Evolutionary conservation across 768 basidiomycete genomes (phyloP), one percentile per base, ranked within the genome.

Genomic region (Phylloporus sp.): DNA sequence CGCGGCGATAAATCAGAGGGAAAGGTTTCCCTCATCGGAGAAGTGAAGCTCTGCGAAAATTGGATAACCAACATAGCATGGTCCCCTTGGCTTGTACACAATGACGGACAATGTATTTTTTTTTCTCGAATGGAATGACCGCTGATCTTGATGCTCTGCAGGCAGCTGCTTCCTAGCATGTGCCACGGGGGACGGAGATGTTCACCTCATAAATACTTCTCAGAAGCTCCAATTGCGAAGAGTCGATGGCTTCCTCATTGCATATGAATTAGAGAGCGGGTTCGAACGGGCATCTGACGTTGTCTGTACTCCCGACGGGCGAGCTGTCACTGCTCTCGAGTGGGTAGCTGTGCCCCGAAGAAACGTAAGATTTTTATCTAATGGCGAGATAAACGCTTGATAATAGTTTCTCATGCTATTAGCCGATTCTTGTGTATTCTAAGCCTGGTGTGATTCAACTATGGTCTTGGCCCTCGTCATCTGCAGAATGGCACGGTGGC

Each of bases 1-100:
- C 49, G 50, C 37, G 47, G 9, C 20, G 41, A 42, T 15, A 35
- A 35, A 38, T 42, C 51, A 28, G 60, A 56, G 39, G 61, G 61
- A 20, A 51, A 38, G 20, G 55, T 68, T 37, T 62, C 69, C 32
- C 61, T 68, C 51, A 59, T 78, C 5, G 59, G 66, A 24, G 70
- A 71, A 8, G 47, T 79, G 15, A 50, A 63, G 5, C 68, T 86
- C 11, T 59, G 74, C 26, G 71, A 83, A 21, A 70, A 71, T 37
- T 90, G 86, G 86, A 67, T 90, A 9, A 81, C 76, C 4, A 74
- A 79, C 51, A 56, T 84, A 14, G 71, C 79, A 0, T 80, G 82
- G 68, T 78, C 83, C 5, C 59, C 71, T 13, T 89, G 86, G 85
- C 60, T 50, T 9, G 32, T 58, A 33, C 51, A 58, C 1, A 58